phyloP scores from a whole-genome alignment of 352 stramenopile species.

The Elongisporangium undulatum region DNA sequence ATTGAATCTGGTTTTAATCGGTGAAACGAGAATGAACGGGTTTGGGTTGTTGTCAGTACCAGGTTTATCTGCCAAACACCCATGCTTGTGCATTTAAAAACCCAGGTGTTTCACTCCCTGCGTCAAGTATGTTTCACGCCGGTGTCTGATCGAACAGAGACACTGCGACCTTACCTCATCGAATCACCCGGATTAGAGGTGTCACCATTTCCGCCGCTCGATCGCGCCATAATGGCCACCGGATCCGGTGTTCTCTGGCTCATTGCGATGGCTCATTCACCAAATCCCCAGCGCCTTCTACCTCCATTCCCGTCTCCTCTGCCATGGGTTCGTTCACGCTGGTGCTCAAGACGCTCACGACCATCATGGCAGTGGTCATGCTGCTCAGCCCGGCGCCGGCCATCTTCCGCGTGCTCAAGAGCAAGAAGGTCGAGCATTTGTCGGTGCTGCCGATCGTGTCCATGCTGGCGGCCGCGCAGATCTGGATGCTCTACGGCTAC shows the following conservation, averaged over 20 bases:
- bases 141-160: background rate
- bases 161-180: background rate
- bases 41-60: no score
- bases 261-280: background rate
- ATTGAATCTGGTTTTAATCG: no score
- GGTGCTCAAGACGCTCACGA: conserved; percentile 23
- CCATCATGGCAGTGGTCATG: conserved; percentile 32
- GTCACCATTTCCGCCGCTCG: background rate
- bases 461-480: conserved; percentile 33
- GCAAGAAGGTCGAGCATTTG: conserved; percentile 25
- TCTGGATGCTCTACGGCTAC: conserved; percentile 45
- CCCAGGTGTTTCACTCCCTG: no score
- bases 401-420: conserved; percentile 36
- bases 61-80: no score
- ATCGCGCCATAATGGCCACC: background rate
- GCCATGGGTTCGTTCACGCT: conserved; percentile 10
- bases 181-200: background rate
- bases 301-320: background rate
- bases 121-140: no score
- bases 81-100: no score
- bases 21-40: no score
- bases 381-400: conserved; percentile 30
- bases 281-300: background rate
- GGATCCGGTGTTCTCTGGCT: background rate
- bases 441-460: conserved; percentile 32